phyloP scores from a whole-genome alignment of 805 yeast species.

The Cyberlindnera mrakii region DNA sequence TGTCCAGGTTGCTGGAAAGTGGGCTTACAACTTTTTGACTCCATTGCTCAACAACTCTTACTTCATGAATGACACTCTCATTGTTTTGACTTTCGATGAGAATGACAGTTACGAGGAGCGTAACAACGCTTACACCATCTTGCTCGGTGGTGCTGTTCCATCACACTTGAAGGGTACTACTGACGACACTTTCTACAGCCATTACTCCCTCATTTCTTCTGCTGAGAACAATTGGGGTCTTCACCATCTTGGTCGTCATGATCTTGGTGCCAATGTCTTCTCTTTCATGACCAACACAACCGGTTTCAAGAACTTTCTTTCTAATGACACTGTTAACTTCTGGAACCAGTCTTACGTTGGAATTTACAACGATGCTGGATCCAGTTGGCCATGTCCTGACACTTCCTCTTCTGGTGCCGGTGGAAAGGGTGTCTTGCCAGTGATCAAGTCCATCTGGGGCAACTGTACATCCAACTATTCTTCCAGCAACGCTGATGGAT shows the following conservation, averaged over 20 bases:
- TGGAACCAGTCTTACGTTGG: too few species aligned
- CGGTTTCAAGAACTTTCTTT: conserved; percentile 25
- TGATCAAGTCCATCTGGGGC: too few species aligned
- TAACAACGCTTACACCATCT: conserved; percentile 40
- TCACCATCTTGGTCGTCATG: conserved; percentile 44
- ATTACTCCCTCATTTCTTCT: conserved; percentile 45
- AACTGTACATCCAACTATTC: too few species aligned
- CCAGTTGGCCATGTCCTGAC: too few species aligned
- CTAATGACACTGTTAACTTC: conserved; percentile 24
- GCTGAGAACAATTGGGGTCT: conserved; percentile 47
- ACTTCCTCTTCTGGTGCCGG: too few species aligned
- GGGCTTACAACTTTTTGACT: conserved; percentile 39
- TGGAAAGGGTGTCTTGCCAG: too few species aligned
- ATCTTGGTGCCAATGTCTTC: conserved; percentile 45
- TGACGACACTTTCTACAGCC: conserved; percentile 45
- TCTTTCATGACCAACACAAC: conserved; percentile 33
- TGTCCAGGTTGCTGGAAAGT: conserved; percentile 39
- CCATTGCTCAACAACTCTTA: conserved; percentile 39
- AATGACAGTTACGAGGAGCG: conserved; percentile 35
- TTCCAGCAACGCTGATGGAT: too few species aligned
- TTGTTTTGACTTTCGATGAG: conserved; percentile 47
- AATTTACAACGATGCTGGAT: too few species aligned
- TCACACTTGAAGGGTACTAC: conserved; percentile 31
- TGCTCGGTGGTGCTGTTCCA: conserved; percentile 44
- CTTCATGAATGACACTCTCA: conserved; percentile 39